phyloP scores from a whole-genome alignment of 768 basidiomycete species.

The Antrodiella citrinella region DNA sequence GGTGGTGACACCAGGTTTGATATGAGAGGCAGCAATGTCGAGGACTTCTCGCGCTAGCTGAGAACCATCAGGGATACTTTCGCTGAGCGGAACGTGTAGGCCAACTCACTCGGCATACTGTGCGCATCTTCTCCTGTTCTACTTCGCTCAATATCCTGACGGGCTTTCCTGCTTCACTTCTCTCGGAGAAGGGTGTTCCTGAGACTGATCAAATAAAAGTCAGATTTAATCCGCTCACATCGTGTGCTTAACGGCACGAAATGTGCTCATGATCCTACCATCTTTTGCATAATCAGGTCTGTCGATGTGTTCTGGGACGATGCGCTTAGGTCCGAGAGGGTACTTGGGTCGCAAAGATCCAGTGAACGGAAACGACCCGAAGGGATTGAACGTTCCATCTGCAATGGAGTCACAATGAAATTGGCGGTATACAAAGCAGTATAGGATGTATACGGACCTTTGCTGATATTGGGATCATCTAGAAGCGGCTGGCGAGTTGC shows the following conservation, averaged over 20 bases:
- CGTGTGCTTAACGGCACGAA: conserved; percentile 25
- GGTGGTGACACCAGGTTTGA: conserved; percentile 90
- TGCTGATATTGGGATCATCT: conserved; percentile 20
- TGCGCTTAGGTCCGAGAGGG: conserved; percentile 74
- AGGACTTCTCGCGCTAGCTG: conserved; percentile 91
- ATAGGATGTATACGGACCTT: conserved; percentile 12
- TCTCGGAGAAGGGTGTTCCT: conserved; percentile 58
- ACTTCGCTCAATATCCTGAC: conserved; percentile 58
- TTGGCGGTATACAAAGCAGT: neutral
- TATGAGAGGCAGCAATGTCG: conserved; percentile 78
- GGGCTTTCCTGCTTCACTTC: conserved; percentile 46
- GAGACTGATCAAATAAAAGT: conserved; percentile 14
- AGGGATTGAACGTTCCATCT: conserved; percentile 80
- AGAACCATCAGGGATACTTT: neutral
- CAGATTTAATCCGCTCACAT: conserved; percentile 18
- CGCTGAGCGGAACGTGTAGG: neutral
- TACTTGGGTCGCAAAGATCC: conserved; percentile 77
- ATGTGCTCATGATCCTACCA: conserved; percentile 36
- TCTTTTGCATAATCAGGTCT: conserved; percentile 83
- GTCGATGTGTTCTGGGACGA: conserved; percentile 75
- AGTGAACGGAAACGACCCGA: conserved; percentile 69
- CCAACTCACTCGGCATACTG: conserved; percentile 65
- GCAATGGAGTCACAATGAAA: neutral
- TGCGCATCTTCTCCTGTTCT: conserved; percentile 87
- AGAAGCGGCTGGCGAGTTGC: conserved; percentile 28